These are phyloP conservation scores for Aspergillus arachidicola DNA, from an alignment of 2,329 filamentous ascomycete genomes.

Conservation along the genomic window DNA sequence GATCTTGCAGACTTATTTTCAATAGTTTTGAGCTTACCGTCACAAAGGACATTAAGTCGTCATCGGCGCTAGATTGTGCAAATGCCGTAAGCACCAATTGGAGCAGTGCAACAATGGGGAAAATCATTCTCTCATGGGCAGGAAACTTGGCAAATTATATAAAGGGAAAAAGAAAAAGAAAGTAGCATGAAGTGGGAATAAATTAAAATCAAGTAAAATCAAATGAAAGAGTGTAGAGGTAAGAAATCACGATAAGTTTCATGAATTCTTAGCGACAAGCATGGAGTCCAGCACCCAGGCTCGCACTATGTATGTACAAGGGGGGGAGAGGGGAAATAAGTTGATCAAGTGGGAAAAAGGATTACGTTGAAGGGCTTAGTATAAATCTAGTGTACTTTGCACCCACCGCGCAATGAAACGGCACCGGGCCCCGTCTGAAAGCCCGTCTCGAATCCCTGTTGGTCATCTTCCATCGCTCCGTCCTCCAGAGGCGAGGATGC, in stretches of 20 bases:
- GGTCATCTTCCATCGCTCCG: not conserved
- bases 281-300: not conserved
- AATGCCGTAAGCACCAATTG: not conserved
- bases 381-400: not conserved
- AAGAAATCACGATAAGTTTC: not conserved
- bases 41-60: conserved; percentile 20
- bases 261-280: not conserved
- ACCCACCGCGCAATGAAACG: not conserved
- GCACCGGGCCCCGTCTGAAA: not conserved
- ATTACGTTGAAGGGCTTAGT: not conserved
- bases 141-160: not conserved
- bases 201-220: not conserved
- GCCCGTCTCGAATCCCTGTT: not conserved
- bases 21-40: conserved; percentile 19
- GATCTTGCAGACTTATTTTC: not conserved
- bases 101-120: not conserved
- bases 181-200: not conserved
- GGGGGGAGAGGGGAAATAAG: not conserved
- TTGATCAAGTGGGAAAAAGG: not conserved
- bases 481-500: not conserved
- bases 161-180: not conserved
- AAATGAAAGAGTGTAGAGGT: not conserved
- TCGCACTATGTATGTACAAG: not conserved
- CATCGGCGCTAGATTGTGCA: not conserved
- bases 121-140: not conserved